Base-by-base conservation (phyloP, 768 basidiomycete species). In the Lyophyllum decastes region DNA sequence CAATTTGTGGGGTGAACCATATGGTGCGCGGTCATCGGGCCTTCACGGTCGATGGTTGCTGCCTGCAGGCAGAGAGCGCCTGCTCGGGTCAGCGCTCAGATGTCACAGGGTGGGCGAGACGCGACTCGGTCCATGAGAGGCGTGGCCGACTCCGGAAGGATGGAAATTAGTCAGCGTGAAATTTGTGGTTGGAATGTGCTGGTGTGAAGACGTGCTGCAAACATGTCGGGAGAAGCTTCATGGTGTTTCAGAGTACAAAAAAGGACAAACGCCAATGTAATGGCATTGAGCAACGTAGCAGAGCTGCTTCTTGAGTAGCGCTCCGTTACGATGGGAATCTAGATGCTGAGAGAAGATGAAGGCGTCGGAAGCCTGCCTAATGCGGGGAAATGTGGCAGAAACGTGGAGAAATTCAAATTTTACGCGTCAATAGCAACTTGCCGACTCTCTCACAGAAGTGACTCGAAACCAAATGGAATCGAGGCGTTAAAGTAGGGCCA, bases 61-160 rank as follows among this genome's bases (percentile, higher is more conserved):
- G 57, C 57, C 57, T 58, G 57, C 52, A 53, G 52, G 57, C 57
- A 54, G 34, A 46, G 44, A 17, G 25, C 50, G 14, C 12, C 34
- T 25, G 21, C 51, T 35, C 26, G 19, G 26, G 21, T n/a, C 24
- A 45, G 27, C 43, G 27, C 19, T 19, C 33, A 46, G 27, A 22
- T 54, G 53, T 54, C 53, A 44, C 38, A 40, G 17, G 51, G 8
- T 27, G 17, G 25, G 27, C 27, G 35, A 47, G 24, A 5, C 40
- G 16, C 40, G n/a, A 41, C 19, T 41, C 40, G 40, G 40, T 5
- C 40, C 9, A n/a, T 16, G 12, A 19, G 9, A 41, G 40, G 16
- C 17, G 35, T 41, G n/a, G n/a, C 40, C 35, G 35, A 38, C 14
- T 7, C 6, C 40, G 17, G 40, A 41, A 19, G 40, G 19, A n/a